Evolutionary conservation across 2,329 filamentous ascomycete species (phyloP), one percentile per base, ranked within the genome.

Genomic region (Gaeumannomyces sp.): DNA sequence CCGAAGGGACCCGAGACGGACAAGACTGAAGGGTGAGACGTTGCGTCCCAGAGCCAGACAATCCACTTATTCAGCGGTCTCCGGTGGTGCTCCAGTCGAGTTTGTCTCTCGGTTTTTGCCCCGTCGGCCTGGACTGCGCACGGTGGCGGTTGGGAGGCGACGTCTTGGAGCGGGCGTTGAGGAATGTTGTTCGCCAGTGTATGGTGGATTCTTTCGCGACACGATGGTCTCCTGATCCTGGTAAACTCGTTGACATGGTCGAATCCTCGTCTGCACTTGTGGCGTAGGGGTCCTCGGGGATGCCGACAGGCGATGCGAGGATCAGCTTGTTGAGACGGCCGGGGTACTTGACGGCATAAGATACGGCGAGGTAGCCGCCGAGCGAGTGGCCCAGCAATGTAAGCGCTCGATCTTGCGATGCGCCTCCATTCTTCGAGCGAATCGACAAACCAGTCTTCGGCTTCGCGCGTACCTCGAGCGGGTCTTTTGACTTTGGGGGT

Each of bases 341-440:
- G 0, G 95, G 95, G 73, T 99, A 99, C 76, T 99, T 99, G 66
- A 98, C 82, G 1, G 95, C 93, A 74, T 99, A 99, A 27, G 93
- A 93, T 0, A 96, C 90, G 5, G 94, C 93, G 74, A 99, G 89
- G 74, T 99, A 99, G 7, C 95, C 95, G 64, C 95, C 95, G 60
- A 99, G 82, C 60, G 91, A 96, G 79, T 99, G 95, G 1, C 94
- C 95, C 10, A 98, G 83, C 4, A 99, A 82, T 0, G 95, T 99
- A 99, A 97, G 68, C 90, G 89, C 62, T 99, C 93, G 62, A 99
- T 91, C 57, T 94, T 93, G 68, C 89, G 88, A 92, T 86, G 70
- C 92, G 85, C 65, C 95, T 88, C 95, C 95, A 99, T 76, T 99
- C 95, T 74, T 99, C 95, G 8, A 99, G 82, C 2, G 94, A 91